Evolutionary conservation across 2,329 filamentous ascomycete genomes (phyloP).

Genomic region (Thielaviopsis punctulata): DNA sequence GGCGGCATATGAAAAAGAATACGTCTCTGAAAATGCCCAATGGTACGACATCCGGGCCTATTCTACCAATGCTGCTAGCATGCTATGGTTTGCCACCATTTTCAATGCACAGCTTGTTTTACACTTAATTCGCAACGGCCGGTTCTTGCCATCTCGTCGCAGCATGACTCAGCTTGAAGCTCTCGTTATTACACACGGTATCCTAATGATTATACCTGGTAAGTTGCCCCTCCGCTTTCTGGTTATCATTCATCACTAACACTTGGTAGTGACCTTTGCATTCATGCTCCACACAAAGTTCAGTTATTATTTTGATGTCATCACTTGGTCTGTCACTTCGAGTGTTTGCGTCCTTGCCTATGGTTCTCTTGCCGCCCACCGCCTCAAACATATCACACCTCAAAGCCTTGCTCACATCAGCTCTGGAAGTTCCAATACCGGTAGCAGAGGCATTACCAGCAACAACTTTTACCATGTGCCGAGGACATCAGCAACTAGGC

Average conservation of each 20-base stretch:
- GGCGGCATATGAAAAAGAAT: slow-evolving; percentile 12
- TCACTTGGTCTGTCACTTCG: slow-evolving; percentile 31
- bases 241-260: neutral
- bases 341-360: slow-evolving; percentile 35
- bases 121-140: slow-evolving; percentile 31
- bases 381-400: slow-evolving; percentile 12
- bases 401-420: neutral
- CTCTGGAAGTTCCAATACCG: neutral
- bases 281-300: slow-evolving; percentile 27
- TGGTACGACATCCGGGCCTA: slow-evolving; percentile 24
- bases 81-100: slow-evolving; percentile 36
- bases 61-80: slow-evolving; percentile 24
- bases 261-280: slow-evolving; percentile 31
- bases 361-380: slow-evolving; percentile 33
- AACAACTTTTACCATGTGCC: neutral
- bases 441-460: neutral
- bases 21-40: neutral
- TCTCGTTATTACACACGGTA: slow-evolving; percentile 36
- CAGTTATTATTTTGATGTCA: slow-evolving; percentile 28
- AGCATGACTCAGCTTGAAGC: slow-evolving; percentile 35
- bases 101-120: slow-evolving; percentile 34
- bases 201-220: slow-evolving; percentile 41
- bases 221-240: slow-evolving; percentile 12
- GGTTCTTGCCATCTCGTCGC: slow-evolving; percentile 26
- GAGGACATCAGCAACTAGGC: neutral